Conservation (phyloP, 305 asterid genomes). For the Rubia balearica region DNA sequence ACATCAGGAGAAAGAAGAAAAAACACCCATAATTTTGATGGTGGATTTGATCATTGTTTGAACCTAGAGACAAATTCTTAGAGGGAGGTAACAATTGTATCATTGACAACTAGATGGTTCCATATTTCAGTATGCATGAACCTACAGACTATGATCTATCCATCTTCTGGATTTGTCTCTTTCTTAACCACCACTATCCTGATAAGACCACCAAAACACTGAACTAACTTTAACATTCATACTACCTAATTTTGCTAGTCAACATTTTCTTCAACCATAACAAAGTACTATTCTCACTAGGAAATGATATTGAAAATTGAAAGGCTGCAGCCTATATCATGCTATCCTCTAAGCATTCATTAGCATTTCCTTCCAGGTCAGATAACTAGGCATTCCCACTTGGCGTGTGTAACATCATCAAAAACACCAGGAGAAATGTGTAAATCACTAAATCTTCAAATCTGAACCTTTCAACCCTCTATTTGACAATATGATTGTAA, state of each 20-base stretch:
- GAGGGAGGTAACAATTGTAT: neutral
- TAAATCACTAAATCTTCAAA: neutral
- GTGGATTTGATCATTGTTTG: neutral
- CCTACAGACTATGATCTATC: neutral
- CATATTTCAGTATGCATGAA: neutral
- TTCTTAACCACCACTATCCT: neutral
- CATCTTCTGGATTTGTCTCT: neutral
- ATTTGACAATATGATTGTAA: neutral
- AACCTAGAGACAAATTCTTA: neutral
- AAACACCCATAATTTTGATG: neutral
- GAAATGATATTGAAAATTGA: neutral
- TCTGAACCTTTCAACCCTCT: neutral
- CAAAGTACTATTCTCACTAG: neutral
- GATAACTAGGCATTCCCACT: neutral
- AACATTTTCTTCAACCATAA: conserved; percentile 2
- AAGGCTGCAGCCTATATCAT: neutral
- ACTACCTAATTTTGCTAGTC: neutral
- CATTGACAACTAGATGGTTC: neutral
- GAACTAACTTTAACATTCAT: neutral
- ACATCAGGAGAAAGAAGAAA: neutral
- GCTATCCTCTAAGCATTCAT: neutral
- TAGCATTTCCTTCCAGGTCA: neutral
- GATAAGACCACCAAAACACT: neutral
- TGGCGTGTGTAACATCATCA: neutral
- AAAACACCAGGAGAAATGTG: neutral